A percentile compares a stretch with the other conserved stretches of the same genome.
These are phyloP conservation scores for Astragalus glycyphyllos DNA, from an alignment of 306 rosid species.

Conservation along the genomic window DNA sequence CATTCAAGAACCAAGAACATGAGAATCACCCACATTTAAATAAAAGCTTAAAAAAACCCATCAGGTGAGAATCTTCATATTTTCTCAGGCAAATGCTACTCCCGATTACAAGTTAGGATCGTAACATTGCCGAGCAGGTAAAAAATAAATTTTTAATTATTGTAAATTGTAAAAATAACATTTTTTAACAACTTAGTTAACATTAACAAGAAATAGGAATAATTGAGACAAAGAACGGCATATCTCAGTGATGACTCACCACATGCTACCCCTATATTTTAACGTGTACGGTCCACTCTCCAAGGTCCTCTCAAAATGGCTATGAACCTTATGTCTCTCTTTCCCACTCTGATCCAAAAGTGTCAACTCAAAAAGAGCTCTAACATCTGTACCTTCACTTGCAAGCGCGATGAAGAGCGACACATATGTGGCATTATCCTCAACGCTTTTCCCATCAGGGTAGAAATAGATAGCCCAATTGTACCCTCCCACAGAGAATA, in stretches of 20 bases:
- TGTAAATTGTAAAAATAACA: not conserved
- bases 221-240: not conserved
- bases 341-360: constrained; percentile 91
- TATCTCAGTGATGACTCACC: constrained; percentile 57
- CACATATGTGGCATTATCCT: constrained; percentile 78
- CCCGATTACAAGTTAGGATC: not conserved
- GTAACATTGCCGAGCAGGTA: not conserved
- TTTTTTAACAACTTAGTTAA: not conserved
- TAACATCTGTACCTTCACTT: constrained; percentile 81
- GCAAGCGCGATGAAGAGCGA: constrained; percentile 87
- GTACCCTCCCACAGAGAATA: constrained; percentile 82
- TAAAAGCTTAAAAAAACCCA: not conserved
- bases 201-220: not conserved
- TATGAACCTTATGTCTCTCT: constrained; percentile 87
- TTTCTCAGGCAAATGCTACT: not conserved
- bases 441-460: constrained; percentile 87
- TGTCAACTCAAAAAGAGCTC: constrained; percentile 81
- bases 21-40: not conserved
- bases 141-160: not conserved
- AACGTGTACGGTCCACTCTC: constrained; percentile 87
- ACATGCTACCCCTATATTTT: constrained; percentile 90
- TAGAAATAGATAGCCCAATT: constrained; percentile 92
- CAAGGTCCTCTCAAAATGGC: constrained; percentile 81
- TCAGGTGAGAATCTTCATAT: not conserved
- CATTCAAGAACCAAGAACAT: not conserved